Evolutionary conservation across 371 early-diverging fungal species (phyloP).

Genomic region (Circinella umbellata): DNA sequence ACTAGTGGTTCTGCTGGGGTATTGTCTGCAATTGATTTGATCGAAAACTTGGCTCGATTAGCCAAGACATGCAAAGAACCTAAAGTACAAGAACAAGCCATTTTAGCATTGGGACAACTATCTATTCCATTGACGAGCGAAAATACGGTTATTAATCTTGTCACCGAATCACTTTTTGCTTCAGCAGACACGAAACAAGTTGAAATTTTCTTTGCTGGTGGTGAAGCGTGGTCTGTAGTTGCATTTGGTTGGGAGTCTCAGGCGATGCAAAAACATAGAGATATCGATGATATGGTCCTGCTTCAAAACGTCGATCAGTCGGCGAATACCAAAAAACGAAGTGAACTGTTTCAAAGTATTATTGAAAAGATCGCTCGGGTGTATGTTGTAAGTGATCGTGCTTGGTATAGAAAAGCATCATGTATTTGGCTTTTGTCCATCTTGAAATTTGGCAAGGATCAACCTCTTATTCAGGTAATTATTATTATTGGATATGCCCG

Average conservation of each 20-base stretch:
- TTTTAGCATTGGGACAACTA: constrained; percentile 73
- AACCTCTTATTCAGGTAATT: constrained; percentile 51
- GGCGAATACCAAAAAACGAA: constrained; percentile 6
- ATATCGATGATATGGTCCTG: constrained; percentile 56
- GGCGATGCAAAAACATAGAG: constrained; percentile 68
- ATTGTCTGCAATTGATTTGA: not conserved
- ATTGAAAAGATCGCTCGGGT: constrained; percentile 59
- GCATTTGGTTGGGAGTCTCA: constrained; percentile 77
- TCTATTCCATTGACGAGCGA: constrained; percentile 51
- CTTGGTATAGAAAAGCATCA: constrained; percentile 77
- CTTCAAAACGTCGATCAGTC: constrained; percentile 24
- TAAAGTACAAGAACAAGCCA: constrained; percentile 79
- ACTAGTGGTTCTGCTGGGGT: not conserved
- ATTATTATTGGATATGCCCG: too few species aligned
- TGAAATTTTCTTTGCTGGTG: constrained; percentile 84
- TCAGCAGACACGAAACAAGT: constrained; percentile 78
- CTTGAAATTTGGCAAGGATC: constrained; percentile 75
- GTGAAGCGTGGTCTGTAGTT: constrained; percentile 76
- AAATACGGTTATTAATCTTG: constrained; percentile 27
- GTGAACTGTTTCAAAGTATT: constrained; percentile 33
- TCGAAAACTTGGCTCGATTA: constrained; percentile 13
- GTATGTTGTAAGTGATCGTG: constrained; percentile 56
- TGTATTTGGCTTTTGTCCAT: constrained; percentile 87
- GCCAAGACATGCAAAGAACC: constrained; percentile 66
- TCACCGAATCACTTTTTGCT: constrained; percentile 64